These are phyloP conservation scores for Salix purpurea DNA, from an alignment of 345 rosid species.

Conservation along the genomic window DNA sequence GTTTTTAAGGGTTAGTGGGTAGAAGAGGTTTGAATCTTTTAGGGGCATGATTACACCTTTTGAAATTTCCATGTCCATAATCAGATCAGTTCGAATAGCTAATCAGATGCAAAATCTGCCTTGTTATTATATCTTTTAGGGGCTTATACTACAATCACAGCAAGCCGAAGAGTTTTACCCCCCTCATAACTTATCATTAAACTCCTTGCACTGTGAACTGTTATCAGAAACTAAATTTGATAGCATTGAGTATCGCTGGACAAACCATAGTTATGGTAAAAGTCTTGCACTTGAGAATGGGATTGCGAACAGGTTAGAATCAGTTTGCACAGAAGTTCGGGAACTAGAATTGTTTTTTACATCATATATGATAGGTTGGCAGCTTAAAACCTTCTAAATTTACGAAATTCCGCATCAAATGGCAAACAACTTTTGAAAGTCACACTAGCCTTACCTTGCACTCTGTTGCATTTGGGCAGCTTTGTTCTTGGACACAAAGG, in stretches of 20 bases:
- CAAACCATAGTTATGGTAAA: background rate
- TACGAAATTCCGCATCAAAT: constrained; percentile 1
- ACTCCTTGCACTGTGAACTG: background rate
- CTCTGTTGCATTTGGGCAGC: constrained; percentile 78
- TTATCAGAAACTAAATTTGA: background rate
- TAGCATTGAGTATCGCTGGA: background rate
- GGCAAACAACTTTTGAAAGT: background rate
- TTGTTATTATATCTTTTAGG: too few relatives aligned
- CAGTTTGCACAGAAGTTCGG: background rate
- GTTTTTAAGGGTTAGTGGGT: too few relatives aligned
- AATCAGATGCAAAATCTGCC: too few relatives aligned
- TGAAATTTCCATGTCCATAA: too few relatives aligned
- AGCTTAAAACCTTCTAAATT: constrained; percentile 1
- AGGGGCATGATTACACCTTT: too few relatives aligned
- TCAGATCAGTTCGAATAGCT: too few relatives aligned
- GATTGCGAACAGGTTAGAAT: background rate
- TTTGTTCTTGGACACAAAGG: constrained; percentile 76
- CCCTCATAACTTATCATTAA: background rate
- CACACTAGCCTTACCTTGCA: constrained; percentile 37
- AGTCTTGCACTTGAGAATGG: background rate
- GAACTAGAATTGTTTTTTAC: background rate
- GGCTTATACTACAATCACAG: too few relatives aligned
- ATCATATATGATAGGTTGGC: background rate
- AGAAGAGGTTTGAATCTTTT: too few relatives aligned
- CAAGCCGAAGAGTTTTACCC: too few relatives aligned